Evolutionary conservation across 2,329 filamentous ascomycete species (phyloP).

Genomic region (Colletotrichum cuscutae): DNA sequence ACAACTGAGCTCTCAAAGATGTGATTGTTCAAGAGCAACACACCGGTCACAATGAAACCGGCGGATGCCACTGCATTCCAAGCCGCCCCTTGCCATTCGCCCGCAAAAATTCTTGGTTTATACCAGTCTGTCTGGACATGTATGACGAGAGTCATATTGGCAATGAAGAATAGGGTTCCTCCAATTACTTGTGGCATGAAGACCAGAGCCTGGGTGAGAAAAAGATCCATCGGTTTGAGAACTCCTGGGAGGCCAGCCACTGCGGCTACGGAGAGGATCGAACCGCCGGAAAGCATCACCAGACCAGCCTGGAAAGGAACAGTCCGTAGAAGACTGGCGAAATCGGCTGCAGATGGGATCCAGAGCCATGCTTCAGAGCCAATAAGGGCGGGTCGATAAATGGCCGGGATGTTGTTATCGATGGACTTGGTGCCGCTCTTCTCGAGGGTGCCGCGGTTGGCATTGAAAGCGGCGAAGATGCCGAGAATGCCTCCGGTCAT

Average conservation of each 20-base stretch:
- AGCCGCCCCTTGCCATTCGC: neutral
- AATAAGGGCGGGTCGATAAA: conserved; percentile 8
- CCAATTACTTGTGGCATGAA: conserved; percentile 12
- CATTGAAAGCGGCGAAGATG: conserved; percentile 5
- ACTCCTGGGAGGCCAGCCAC: neutral
- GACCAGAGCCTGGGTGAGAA: neutral
- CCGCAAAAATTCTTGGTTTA: neutral
- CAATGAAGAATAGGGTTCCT: conserved; percentile 1
- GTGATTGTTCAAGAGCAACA: neutral
- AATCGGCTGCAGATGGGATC: neutral
- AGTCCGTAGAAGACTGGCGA: neutral
- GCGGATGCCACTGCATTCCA: neutral
- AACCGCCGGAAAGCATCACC: neutral
- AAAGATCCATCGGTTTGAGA: neutral
- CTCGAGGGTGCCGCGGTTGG: conserved; percentile 7
- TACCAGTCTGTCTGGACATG: neutral
- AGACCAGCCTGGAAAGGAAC: neutral
- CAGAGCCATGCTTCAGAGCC: conserved; percentile 5
- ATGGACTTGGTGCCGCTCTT: neutral
- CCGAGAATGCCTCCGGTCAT: neutral
- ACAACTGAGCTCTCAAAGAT: neutral
- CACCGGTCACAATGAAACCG: neutral
- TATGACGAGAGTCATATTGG: neutral
- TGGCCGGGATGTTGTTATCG: neutral
- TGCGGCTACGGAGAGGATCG: neutral